These are phyloP conservation scores for Syncephalastrum monosporum DNA, from an alignment of 371 early-diverging fungal genomes.

Conservation along the genomic window DNA sequence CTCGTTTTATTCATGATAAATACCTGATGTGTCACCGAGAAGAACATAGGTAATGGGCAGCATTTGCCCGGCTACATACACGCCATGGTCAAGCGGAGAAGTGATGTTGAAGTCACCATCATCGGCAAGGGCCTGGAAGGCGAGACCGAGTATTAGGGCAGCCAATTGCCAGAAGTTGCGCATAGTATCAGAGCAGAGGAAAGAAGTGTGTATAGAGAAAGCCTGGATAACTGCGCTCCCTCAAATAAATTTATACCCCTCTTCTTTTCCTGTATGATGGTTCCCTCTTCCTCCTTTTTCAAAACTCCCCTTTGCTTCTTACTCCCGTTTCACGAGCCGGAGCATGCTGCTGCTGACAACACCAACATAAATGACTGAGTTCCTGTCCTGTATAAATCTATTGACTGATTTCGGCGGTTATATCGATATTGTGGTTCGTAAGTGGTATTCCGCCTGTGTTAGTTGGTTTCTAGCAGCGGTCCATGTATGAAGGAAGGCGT, in stretches of 20 bases:
- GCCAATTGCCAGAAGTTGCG: background rate
- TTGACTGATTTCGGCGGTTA: too few relatives aligned
- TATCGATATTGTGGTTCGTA: too few relatives aligned
- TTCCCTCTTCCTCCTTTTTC: too few relatives aligned
- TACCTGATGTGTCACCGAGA: conserved; percentile 16
- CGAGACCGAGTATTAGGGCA: background rate
- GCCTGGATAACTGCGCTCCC: background rate
- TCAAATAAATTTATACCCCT: background rate
- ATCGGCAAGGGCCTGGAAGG: conserved; percentile 4
- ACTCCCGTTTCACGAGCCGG: too few relatives aligned
- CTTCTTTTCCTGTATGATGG: background rate
- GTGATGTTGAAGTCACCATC: conserved; percentile 23
- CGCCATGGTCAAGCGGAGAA: conserved; percentile 21
- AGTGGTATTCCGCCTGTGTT: too few relatives aligned
- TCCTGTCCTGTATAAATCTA: too few relatives aligned
- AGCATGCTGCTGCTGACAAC: too few relatives aligned
- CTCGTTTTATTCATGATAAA: background rate
- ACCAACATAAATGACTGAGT: too few relatives aligned
- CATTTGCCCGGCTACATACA: conserved; percentile 22
- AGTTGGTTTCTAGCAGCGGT: too few relatives aligned
- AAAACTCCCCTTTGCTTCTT: too few relatives aligned
- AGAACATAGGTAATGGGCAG: conserved; percentile 28
- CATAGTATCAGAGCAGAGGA: background rate
- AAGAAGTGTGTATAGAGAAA: background rate
- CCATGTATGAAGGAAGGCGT: too few relatives aligned